Base-by-base conservation (phyloP, 1,284 basidiomycete genomes). In the Cutaneotrichosporon curvatum region DNA sequence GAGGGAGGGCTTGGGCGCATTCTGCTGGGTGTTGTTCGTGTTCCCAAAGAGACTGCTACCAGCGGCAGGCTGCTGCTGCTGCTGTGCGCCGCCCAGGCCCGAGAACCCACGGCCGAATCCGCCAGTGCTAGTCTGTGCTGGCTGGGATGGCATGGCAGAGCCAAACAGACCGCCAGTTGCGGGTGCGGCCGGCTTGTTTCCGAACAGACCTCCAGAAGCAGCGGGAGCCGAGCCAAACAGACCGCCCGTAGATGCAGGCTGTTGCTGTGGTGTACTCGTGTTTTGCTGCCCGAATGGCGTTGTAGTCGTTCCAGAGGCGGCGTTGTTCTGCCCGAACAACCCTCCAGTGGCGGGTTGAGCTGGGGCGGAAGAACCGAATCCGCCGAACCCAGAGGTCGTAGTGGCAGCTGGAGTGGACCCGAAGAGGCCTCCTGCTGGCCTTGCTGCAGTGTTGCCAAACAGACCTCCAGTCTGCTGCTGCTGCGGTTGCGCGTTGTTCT, bases 121-220 rank as follows among this genome's bases (percentile, higher is more conserved):
- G 56, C 48, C 15, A 50, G 53, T 43, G 31, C 53, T 12, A 35
- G 38, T 34, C 28, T 30, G 51, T 39, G n/a, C 48, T 41, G 20
- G 41, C 46, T 20, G 42, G 37, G 32, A 47, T 7, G 25, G 7
- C 47, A 23, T 18, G 16, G 47, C 60, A n/a, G 53, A 47, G 12
- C 68, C 71, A 36, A 76, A 75, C n/a, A 76, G 60, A 35, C 72
- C 71, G 12, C 71, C 71, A 20, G 65, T 55, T 4, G 48, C 37
- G 9, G 71, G 55, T 3, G 62, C 56, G 22, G 66, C 61, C 15
- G 66, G 69, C 48, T 66, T 67, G 3, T 59, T 25, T n/a, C 63
- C 67, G 58, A 85, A 84, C 14, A 84, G 62, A 39, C 76, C 72
- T 46, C 66, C 65, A 4, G 73, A 60, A 32, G 35, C 42, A 6